Base-by-base conservation (phyloP, 2,329 filamentous ascomycete genomes). In the Pyrenochaeta sp. region DNA sequence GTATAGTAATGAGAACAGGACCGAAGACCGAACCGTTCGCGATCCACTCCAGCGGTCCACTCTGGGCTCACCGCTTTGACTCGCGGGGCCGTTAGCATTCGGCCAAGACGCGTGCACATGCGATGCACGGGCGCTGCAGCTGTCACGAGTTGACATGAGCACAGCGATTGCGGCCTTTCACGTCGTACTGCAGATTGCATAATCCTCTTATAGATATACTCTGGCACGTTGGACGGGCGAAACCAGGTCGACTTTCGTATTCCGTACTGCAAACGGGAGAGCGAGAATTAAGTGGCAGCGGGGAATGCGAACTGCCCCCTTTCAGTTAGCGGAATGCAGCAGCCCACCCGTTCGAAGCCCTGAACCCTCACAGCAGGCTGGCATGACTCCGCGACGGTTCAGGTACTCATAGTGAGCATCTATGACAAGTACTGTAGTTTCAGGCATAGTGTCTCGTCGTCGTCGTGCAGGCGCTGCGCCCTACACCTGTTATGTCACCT, bases 41-140 rank as follows among this genome's bases (percentile, higher is more conserved):
- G 49, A 52, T 24, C 52, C 15, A 39, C 46, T 42, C 13, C 36
- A 58, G 48, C 46, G 58, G 27, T 42, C 62, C 58, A 52, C 58
- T 54, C 58, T 12, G 27, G 28, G 32, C 53, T 62, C 62, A 67
- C 65, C 65, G 65, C 62, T 64, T 59, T 61, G 59, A 60, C 59
- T 65, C 62, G 63, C 62, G 53, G 32, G 34, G 15, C 37, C 50
- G 43, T 50, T 42, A 30, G 42, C 40, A 40, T 27, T 50, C 30
- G 50, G 42, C 40, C 42, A 59, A 39, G 59, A 19, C 19, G 54
- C 50, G 53, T 54, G 50, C 59, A 56, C 42, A 45, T 19, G 45
- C 42, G 39, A 48, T 54, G 56, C 59, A 62, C 56, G 53, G 54
- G 56, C 53, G 37, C 43, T 55, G 37, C 56, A 59, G 53, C 47